phyloP scores from a whole-genome alignment of 805 yeast genomes.

The Saitoella complicata region DNA sequence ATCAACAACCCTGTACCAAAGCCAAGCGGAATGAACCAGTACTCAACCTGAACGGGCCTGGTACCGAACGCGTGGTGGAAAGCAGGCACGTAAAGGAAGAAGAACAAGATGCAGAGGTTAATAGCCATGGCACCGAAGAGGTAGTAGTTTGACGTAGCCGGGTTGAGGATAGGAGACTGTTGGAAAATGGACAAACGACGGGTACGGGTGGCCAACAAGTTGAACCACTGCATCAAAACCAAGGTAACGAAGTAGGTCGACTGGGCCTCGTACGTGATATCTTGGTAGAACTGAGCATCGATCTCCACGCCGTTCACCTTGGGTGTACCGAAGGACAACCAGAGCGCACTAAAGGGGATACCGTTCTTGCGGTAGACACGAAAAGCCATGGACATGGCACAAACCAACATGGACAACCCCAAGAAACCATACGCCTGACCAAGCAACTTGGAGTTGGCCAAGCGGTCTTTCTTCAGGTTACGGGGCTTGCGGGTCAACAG shows the following conservation, averaged over 20 bases:
- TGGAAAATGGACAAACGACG: conserved; percentile 29
- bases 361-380: conserved; percentile 25
- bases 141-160: conserved; percentile 13
- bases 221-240: conserved; percentile 33
- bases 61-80: too few species aligned
- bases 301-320: conserved; percentile 15
- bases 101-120: conserved; percentile 25
- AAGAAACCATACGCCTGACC: conserved; percentile 29
- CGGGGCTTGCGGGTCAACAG: conserved; percentile 29
- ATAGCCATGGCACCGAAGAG: conserved; percentile 23
- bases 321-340: conserved; percentile 23
- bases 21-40: too few species aligned
- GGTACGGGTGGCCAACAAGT: conserved; percentile 29
- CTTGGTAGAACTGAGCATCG: conserved; percentile 15
- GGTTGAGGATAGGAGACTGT: conserved; percentile 25
- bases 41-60: too few species aligned
- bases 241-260: conserved; percentile 32
- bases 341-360: conserved; percentile 22
- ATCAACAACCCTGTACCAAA: too few species aligned
- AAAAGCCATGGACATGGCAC: conserved; percentile 27
- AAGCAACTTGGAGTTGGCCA: conserved; percentile 26
- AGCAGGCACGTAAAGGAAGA: conserved; percentile 19
- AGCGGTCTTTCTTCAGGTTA: conserved; percentile 25
- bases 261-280: conserved; percentile 21
- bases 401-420: conserved; percentile 28